A percentile compares a stretch with the other conserved stretches of the same genome.
phyloP scores from a whole-genome alignment of 1,284 basidiomycete species.

The Melampsora abietis-canadensis region DNA sequence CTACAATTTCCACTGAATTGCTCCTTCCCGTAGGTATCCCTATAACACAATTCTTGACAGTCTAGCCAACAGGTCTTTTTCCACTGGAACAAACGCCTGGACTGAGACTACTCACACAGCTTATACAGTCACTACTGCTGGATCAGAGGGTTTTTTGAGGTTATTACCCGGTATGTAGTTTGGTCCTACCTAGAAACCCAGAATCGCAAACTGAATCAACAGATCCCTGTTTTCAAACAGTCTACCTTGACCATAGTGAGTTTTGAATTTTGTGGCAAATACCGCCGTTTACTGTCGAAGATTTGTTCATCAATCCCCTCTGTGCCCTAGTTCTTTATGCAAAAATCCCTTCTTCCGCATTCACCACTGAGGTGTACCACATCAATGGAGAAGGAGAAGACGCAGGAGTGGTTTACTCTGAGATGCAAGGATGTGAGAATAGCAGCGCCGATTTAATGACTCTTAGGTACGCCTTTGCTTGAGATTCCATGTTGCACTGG shows the following conservation, averaged over 20 bases:
- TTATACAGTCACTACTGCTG: conserved; percentile 96
- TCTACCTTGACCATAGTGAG: conserved; percentile 82
- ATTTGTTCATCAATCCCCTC: not conserved
- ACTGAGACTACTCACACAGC: conserved; percentile 61
- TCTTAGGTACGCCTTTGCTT: conserved; percentile 60
- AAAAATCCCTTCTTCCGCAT: conserved; percentile 73
- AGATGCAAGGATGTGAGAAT: conserved; percentile 98
- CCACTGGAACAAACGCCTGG: conserved; percentile 71
- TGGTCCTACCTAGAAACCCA: not conserved
- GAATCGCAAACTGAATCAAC: not conserved
- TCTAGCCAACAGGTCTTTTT: conserved; percentile 93
- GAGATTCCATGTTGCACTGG: not conserved
- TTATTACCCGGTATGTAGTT: conserved; percentile 65
- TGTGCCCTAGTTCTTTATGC: conserved; percentile 72
- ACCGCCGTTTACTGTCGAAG: not conserved
- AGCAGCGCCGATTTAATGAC: conserved; percentile 85
- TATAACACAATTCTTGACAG: conserved; percentile 97
- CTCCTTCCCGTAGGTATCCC: conserved; percentile 60
- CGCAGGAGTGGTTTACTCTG: conserved; percentile 92
- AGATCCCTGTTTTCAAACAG: conserved; percentile 49
- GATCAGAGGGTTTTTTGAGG: conserved; percentile 89
- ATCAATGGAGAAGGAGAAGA: conserved; percentile 85
- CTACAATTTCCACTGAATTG: conserved; percentile 29
- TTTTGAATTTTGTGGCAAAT: not conserved
- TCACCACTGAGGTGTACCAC: conserved; percentile 70